Percentiles rank a stretch among this genome's conserved stretches.
Evolutionary conservation across 2,329 filamentous ascomycete genomes (phyloP).

Genomic region (Chaetothyriales sp.): DNA sequence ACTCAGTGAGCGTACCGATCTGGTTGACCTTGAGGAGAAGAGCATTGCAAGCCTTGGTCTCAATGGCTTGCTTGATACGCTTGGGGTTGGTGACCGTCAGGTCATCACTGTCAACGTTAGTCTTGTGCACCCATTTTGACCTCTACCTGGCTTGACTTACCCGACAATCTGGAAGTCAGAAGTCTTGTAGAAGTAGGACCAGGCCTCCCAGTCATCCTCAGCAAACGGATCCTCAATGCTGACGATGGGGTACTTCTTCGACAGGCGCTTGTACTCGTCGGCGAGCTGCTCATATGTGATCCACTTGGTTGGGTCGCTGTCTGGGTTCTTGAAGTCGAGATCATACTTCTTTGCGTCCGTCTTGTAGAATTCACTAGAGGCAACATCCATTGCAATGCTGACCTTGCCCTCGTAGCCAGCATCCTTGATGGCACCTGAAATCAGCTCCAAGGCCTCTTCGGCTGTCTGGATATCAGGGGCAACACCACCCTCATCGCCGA

Average conservation of each 20-base stretch:
- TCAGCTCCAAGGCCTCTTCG: constrained; percentile 92
- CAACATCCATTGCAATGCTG: constrained; percentile 98
- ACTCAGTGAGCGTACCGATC: constrained; percentile 97
- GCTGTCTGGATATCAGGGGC: constrained; percentile 96
- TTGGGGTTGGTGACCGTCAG: constrained; percentile 97
- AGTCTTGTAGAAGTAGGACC: constrained; percentile 99
- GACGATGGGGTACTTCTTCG: constrained; percentile 95
- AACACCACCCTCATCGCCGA: constrained; percentile 98
- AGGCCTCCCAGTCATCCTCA: constrained; percentile 99
- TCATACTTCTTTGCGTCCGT: constrained; percentile 96
- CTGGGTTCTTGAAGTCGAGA: constrained; percentile 99
- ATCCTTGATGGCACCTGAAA: constrained; percentile 83
- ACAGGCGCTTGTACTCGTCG: constrained; percentile 71
- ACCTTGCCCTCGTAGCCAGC: constrained; percentile 92
- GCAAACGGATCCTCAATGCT: constrained; percentile 98
- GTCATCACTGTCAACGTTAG: constrained; percentile 50
- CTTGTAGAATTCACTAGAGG: constrained; percentile 99
- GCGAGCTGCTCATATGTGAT: constrained; percentile 96
- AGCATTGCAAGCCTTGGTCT: constrained; percentile 96
- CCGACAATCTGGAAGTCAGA: constrained; percentile 95
- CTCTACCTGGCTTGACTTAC: constrained; percentile 3
- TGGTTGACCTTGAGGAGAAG: constrained; percentile 99
- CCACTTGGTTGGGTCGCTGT: constrained; percentile 93
- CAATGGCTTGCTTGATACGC: constrained; percentile 99
- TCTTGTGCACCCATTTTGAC: not conserved